Evolutionary conservation across 2,329 filamentous ascomycete species (phyloP).

Genomic region (Colletotrichum spaethianum): DNA sequence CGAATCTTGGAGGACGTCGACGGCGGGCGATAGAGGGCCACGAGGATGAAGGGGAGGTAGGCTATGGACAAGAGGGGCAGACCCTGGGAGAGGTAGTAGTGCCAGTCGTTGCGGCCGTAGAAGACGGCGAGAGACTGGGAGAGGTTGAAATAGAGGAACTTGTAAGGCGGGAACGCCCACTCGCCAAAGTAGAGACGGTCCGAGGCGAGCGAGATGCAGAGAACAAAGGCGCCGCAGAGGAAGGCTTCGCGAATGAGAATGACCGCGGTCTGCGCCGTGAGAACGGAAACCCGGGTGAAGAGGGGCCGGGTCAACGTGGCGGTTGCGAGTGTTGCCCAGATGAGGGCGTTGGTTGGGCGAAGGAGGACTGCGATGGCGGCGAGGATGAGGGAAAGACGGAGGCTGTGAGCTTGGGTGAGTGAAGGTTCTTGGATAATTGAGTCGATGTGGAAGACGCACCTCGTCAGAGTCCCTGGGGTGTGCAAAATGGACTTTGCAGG

Average conservation of each 20-base stretch:
- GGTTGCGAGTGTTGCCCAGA: conserved; percentile 80
- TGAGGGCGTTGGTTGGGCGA: conserved; percentile 88
- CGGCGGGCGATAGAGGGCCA: conserved; percentile 71
- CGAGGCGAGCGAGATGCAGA: conserved; percentile 74
- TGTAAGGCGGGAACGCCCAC: conserved; percentile 91
- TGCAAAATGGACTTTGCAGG: conserved; percentile 48
- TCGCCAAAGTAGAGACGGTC: conserved; percentile 86
- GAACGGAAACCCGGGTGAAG: conserved; percentile 55
- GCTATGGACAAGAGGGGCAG: conserved; percentile 89
- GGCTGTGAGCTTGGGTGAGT: conserved; percentile 45
- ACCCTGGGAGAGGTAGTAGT: conserved; percentile 94
- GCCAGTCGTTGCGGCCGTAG: conserved; percentile 90
- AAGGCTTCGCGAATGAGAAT: conserved; percentile 74
- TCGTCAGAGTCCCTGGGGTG: conserved; percentile 48
- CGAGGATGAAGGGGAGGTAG: conserved; percentile 80
- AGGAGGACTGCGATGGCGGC: conserved; percentile 88
- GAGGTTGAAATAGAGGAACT: conserved; percentile 93
- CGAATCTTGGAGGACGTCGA: conserved; percentile 50
- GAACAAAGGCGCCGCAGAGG: conserved; percentile 73
- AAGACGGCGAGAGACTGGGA: conserved; percentile 90
- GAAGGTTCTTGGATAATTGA: background rate
- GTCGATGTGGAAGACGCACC: background rate
- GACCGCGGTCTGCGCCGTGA: conserved; percentile 60
- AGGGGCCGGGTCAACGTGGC: conserved; percentile 60
- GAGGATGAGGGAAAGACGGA: conserved; percentile 76